Base-by-base conservation (phyloP, 345 rosid species). In the Corymbia maculata region DNA sequence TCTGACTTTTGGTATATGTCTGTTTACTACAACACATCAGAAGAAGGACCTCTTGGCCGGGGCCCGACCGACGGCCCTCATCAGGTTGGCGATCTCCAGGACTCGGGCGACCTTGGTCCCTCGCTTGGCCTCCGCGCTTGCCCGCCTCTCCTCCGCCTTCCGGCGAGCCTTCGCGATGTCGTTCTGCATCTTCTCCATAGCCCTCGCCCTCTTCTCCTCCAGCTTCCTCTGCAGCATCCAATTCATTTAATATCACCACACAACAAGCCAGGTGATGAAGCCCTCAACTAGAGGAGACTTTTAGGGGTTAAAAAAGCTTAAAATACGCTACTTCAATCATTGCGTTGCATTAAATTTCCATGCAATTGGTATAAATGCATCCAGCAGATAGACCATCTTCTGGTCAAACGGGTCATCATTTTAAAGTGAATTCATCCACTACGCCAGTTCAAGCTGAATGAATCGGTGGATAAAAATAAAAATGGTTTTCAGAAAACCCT, bases 61-160 rank as follows among this genome's bases (percentile, higher is more conserved):
- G 87, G 99, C 89, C 89, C 98, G 89, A 17, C 99, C 99, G 45
- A 97, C 93, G n/a, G 98, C 98, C 90, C 95, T 94, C 99, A 97
- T 95, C 90, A 97, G 93, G 92, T 95, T 96, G 91, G 98, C 93
- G 7, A 96, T 90, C 88, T 97, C 99, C 44, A 96, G 91, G 53
- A 97, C 92, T 87, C 94, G 91, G 5, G 98, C 98, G 51, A 93
- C 94, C 91, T 97, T 95, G 1, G 95, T 96, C 47, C 99, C 99
- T 75, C 97, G 91, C 92, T 91, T 97, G 9, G 92, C 95, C 92
- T 96, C 99, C 4, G 99, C 93, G 15, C 98, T 94, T 28, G 99
- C 99, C 90, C 96, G 96, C 86, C 96, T 95, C 90, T 98, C 99
- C 92, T 98, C 98, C 12, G 99, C 95, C 88, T 96, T 97, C 91